A percentile compares a stretch with the other conserved stretches of the same genome.
Conservation (phyloP, 257 asterid genomes). For the Pogostemon cablin region DNA sequence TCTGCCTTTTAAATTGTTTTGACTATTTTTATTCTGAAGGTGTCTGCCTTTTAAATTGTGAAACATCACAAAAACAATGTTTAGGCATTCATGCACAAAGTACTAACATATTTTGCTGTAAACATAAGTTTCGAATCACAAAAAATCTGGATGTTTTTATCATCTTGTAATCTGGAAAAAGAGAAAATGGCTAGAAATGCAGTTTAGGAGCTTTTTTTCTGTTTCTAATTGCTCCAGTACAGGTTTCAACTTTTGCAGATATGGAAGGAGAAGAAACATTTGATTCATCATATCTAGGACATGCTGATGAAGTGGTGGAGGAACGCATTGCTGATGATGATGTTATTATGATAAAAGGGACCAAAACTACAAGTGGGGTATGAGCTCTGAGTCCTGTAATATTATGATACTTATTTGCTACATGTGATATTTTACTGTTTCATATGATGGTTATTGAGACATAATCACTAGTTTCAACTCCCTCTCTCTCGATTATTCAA, state of each 20-base stretch:
- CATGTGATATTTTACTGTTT: not conserved
- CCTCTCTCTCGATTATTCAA: slow-evolving; percentile 5
- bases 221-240: slow-evolving; percentile 24
- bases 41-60: not conserved
- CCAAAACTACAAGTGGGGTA: slow-evolving; percentile 73
- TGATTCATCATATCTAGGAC: slow-evolving; percentile 76
- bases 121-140: not conserved
- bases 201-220: not conserved
- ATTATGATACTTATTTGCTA: not conserved
- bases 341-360: slow-evolving; percentile 82
- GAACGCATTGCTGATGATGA: slow-evolving; percentile 85
- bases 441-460: slow-evolving; percentile 3
- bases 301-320: slow-evolving; percentile 89
- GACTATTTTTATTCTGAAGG: not conserved
- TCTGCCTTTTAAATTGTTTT: not conserved
- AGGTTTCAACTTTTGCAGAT: slow-evolving; percentile 89
- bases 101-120: not conserved
- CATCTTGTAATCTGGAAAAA: not conserved
- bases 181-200: not conserved
- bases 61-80: not conserved
- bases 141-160: not conserved
- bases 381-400: slow-evolving; percentile 22
- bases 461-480: not conserved
- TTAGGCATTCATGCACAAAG: not conserved
- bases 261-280: slow-evolving; percentile 94